Conservation (phyloP, 2,329 filamentous ascomycete genomes). For the Mollisia scopiformis region DNA sequence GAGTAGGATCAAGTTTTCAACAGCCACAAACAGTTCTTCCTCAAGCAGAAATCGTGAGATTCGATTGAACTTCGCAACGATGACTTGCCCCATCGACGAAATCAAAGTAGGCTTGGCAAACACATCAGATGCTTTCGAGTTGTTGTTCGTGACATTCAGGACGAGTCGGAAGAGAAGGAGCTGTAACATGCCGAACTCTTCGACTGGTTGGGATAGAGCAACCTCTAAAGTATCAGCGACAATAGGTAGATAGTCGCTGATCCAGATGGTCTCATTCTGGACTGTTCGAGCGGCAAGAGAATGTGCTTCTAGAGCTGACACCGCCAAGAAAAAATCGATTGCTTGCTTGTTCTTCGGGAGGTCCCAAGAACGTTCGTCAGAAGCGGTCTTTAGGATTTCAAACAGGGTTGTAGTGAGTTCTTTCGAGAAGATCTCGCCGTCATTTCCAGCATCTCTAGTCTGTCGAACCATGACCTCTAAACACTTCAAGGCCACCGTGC, state of each 20-base stretch:
- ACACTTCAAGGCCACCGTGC: constrained; percentile 64
- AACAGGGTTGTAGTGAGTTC: constrained; percentile 54
- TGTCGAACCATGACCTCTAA: constrained; percentile 60
- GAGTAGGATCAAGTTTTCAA: constrained; percentile 76
- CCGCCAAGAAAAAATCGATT: constrained; percentile 43
- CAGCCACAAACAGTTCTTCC: constrained; percentile 51
- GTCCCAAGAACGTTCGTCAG: constrained; percentile 30
- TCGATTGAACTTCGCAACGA: constrained; percentile 54
- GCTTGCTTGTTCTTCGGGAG: constrained; percentile 25
- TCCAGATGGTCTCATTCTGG: constrained; percentile 47
- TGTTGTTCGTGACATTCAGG: constrained; percentile 86
- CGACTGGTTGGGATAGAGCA: constrained; percentile 41
- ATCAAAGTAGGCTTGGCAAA: constrained; percentile 67
- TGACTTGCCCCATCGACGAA: constrained; percentile 48
- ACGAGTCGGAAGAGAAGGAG: constrained; percentile 63
- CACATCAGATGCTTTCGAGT: constrained; percentile 65
- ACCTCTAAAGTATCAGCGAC: constrained; percentile 50
- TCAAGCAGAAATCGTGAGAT: constrained; percentile 52
- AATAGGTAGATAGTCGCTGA: constrained; percentile 52
- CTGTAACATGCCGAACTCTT: constrained; percentile 40
- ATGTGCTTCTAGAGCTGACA: constrained; percentile 58
- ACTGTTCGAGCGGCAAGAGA: constrained; percentile 52
- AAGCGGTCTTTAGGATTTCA: constrained; percentile 40
- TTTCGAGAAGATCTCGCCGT: constrained; percentile 51
- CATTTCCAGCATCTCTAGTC: constrained; percentile 50